phyloP scores from a whole-genome alignment of 352 stramenopile genomes.

The Phytophthora sojae region DNA sequence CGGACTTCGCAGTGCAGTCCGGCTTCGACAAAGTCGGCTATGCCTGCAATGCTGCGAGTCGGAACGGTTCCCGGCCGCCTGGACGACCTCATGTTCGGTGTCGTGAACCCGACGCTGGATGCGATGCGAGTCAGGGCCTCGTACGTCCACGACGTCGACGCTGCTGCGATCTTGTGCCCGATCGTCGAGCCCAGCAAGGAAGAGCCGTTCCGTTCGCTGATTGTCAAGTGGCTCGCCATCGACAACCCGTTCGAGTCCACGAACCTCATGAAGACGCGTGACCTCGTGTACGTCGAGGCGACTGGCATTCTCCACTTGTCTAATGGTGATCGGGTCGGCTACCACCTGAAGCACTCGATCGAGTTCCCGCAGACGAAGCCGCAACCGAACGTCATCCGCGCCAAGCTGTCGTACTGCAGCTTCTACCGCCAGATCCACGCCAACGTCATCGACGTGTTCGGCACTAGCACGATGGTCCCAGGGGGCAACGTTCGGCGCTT shows the following conservation, averaged over 20 bases:
- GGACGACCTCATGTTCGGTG: constrained; percentile 48
- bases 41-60: constrained; percentile 33
- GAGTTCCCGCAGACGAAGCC: constrained; percentile 21
- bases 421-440: constrained; percentile 57
- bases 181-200: constrained; percentile 29
- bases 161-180: constrained; percentile 33
- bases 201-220: constrained; percentile 32
- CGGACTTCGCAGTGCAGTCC: neutral
- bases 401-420: constrained; percentile 46
- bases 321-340: constrained; percentile 37
- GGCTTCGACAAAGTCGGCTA: neutral
- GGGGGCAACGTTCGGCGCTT: constrained; percentile 9
- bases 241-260: constrained; percentile 36
- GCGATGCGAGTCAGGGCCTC: constrained; percentile 42
- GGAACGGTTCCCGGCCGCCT: constrained; percentile 27
- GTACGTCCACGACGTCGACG: constrained; percentile 40
- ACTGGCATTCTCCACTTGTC: constrained; percentile 21
- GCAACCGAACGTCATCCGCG: constrained; percentile 47
- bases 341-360: constrained; percentile 27
- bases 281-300: constrained; percentile 51
- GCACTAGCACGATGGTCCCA: constrained; percentile 31
- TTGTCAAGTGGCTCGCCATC: constrained; percentile 45
- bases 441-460: constrained; percentile 51
- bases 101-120: constrained; percentile 36
- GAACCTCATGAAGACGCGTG: constrained; percentile 39